Conservation (phyloP, 2,329 filamentous ascomycete species). For the Rosellinia necatrix region DNA sequence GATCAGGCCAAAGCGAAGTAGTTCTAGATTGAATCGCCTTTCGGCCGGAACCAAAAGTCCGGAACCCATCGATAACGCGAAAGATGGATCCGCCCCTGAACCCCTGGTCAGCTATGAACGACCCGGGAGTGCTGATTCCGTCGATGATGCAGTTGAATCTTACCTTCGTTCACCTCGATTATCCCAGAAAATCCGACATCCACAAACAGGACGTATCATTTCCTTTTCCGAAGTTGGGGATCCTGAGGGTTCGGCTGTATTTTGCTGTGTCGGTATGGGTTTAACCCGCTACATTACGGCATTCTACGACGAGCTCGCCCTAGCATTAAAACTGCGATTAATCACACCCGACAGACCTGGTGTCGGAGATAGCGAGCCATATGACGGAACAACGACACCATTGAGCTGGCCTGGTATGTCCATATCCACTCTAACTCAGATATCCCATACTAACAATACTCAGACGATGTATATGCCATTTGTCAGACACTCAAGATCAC, state of each 20-base stretch:
- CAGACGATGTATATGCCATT: constrained; percentile 86
- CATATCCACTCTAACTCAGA: background rate
- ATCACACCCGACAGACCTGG: constrained; percentile 95
- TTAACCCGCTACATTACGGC: constrained; percentile 93
- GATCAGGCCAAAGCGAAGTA: constrained; percentile 57
- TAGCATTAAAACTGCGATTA: constrained; percentile 83
- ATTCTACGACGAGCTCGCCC: constrained; percentile 94
- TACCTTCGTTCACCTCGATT: constrained; percentile 84
- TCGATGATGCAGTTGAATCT: constrained; percentile 84
- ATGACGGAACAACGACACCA: constrained; percentile 83
- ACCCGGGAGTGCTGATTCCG: constrained; percentile 79
- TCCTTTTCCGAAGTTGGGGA: constrained; percentile 98
- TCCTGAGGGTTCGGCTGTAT: constrained; percentile 85
- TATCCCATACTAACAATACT: constrained; percentile 36
- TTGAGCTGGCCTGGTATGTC: constrained; percentile 87
- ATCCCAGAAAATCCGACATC: constrained; percentile 86
- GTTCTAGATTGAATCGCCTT: constrained; percentile 62
- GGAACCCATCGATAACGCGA: constrained; percentile 36
- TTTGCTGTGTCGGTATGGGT: constrained; percentile 98
- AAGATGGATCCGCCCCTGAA: constrained; percentile 41
- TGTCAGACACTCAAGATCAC: constrained; percentile 90
- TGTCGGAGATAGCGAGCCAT: constrained; percentile 87
- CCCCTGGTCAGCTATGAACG: constrained; percentile 67
- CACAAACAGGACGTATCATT: constrained; percentile 83
- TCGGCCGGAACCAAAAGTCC: constrained; percentile 51